Conservation (phyloP, 257 asterid genomes). For the Thymus quinquecostatus region DNA sequence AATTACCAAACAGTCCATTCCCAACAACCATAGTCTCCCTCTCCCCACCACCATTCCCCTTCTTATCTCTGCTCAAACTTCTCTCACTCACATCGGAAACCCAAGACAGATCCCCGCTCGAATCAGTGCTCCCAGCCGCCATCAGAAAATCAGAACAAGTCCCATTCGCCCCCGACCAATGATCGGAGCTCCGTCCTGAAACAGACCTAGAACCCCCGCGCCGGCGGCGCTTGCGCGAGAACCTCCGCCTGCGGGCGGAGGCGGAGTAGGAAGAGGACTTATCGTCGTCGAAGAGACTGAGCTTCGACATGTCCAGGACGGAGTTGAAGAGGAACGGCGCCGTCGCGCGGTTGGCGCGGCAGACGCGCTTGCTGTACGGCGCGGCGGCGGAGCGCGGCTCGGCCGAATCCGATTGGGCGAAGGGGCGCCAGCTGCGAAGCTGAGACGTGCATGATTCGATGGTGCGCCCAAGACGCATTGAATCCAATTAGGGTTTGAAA, state of each 20-base stretch:
- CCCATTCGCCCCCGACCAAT: conserved; percentile 83
- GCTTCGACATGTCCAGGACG: conserved; percentile 72
- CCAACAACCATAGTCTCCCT: conserved; percentile 49
- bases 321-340: conserved; percentile 67
- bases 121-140: conserved; percentile 86
- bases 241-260: conserved; percentile 45
- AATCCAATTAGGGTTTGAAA: no score
- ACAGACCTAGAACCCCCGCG: conserved; percentile 82
- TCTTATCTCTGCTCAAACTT: conserved; percentile 59
- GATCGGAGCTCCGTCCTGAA: conserved; percentile 86
- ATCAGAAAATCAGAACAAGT: conserved; percentile 85
- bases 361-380: conserved; percentile 68
- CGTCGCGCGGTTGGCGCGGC: conserved; percentile 71
- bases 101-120: conserved; percentile 97
- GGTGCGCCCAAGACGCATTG: conserved; percentile 25
- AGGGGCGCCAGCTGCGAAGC: conserved; percentile 50
- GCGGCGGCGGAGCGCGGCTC: conserved; percentile 36
- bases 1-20: conserved; percentile 56
- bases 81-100: conserved; percentile 84
- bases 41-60: conserved; percentile 55
- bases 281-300: conserved; percentile 76
- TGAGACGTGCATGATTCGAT: conserved; percentile 68
- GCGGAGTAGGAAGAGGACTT: conserved; percentile 42
- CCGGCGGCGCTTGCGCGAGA: conserved; percentile 51
- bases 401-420: conserved; percentile 50